Percentiles rank a stretch among this genome's conserved stretches.
Conservation (phyloP, 2,329 filamentous ascomycete species). For the Ophiostoma novo-ulmi region DNA sequence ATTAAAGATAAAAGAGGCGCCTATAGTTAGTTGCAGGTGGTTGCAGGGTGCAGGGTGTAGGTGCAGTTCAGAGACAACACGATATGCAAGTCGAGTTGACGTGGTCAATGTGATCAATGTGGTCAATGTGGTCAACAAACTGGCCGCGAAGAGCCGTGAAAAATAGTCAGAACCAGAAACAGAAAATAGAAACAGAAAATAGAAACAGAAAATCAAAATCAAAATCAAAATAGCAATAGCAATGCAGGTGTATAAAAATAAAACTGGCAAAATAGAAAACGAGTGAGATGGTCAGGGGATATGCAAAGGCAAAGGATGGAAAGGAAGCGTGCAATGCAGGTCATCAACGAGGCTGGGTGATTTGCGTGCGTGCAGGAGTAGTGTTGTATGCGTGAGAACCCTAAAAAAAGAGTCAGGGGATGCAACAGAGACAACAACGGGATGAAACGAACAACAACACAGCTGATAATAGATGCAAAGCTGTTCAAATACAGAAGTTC, state of each 20-base stretch:
- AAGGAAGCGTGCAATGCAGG: constrained; percentile 1
- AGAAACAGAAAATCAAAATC: neutral
- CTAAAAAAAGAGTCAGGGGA: constrained; percentile 9
- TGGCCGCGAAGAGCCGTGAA: neutral
- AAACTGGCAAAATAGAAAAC: neutral
- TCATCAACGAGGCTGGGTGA: constrained; percentile 11
- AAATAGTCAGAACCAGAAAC: neutral
- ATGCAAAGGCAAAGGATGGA: neutral
- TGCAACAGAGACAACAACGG: neutral
- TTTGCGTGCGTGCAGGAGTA: constrained; percentile 8
- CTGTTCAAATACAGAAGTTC: neutral
- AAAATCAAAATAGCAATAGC: neutral
- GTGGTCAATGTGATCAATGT: neutral
- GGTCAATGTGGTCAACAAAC: neutral
- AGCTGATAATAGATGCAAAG: neutral
- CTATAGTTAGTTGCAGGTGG: neutral
- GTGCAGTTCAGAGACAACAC: neutral
- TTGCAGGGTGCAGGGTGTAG: neutral
- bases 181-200: neutral
- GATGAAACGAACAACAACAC: neutral
- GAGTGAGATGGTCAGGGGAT: neutral
- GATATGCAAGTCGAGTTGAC: neutral
- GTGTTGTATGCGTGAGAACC: constrained; percentile 11
- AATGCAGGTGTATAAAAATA: constrained; percentile 11
- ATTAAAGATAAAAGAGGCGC: neutral